Evolutionary conservation across 257 asterid genomes (phyloP), one percentile per base, ranked within the genome.

Genomic region (Cruciata laevipes): DNA sequence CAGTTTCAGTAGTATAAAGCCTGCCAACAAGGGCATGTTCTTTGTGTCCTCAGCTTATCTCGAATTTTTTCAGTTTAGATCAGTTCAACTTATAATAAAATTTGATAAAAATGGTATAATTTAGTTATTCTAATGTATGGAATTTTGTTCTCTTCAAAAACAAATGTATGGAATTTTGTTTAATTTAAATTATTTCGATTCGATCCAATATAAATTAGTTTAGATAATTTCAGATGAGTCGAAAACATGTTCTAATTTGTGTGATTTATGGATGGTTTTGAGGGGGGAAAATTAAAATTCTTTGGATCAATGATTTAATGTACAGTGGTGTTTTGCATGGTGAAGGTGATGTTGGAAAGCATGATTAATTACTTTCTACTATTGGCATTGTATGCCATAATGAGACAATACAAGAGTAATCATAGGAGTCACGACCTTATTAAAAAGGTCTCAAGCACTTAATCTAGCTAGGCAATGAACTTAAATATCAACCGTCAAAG

Each of bases 281-380:
- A 3, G 66, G 6, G 49, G 49, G 14, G 32, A 31, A 61, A 14
- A 31, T 61, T 30, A 49, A 9, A 63, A 53, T 63, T 64, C 17
- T 7, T 2, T 31, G 57, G 27, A 25, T 64, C 63, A 71, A 53
- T 64, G 33, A 25, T 64, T 35, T 31, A 24, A 21, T 32, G 16
- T 13, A 9, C 24, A 17, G 58, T 52, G 3, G 24, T 52, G 7
- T 59, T 53, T 53, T 47, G 55, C 55, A 47, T 47, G 58, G 57
- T 72, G 76, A 65, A 40, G 52, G 5, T 56, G 57, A 30, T 56
- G 71, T 21, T 72, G 76, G 71, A 65, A 40, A 56, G 61, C 76
- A 65, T 65, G 32, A 65, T 65, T 65, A 20, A 30, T 40, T 47
- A 56, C 61, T 27, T 65, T 72, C 53, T n/a, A 65, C 61, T 65